Conservation (phyloP, 2,329 filamentous ascomycete species). For the Talaromyces sp. region DNA sequence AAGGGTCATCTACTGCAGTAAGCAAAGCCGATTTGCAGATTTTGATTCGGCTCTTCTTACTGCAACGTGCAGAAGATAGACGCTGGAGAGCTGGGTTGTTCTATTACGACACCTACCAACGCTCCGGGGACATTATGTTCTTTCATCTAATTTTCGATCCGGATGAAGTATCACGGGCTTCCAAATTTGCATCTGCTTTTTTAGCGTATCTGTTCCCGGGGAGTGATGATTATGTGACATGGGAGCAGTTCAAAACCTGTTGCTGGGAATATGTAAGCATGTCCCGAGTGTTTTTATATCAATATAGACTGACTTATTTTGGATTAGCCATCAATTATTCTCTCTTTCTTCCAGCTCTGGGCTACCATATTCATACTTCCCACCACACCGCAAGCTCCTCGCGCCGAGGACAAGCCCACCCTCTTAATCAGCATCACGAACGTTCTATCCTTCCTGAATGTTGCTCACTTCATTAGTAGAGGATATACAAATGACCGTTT, state of each 20-base stretch:
- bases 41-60: conserved; percentile 5
- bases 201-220: background rate
- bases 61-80: conserved; percentile 8
- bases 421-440: background rate
- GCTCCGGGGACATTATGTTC: background rate
- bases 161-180: conserved; percentile 4
- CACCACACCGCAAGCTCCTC: background rate
- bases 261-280: conserved; percentile 5
- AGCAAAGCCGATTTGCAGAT: conserved; percentile 1
- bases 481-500: no score
- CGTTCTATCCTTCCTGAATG: conserved; percentile 1
- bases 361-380: conserved; percentile 5
- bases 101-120: background rate
- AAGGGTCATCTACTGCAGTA: background rate
- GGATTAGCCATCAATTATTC: conserved; percentile 3
- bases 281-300: background rate
- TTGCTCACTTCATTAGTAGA: background rate
- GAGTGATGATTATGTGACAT: conserved; percentile 3
- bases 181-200: conserved; percentile 3
- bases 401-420: background rate
- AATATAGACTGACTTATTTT: background rate
- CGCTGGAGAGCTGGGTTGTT: background rate
- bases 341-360: conserved; percentile 12
- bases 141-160: background rate
- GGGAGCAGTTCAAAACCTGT: background rate